Percentiles rank a stretch among this genome's conserved stretches.
Evolutionary conservation across 2,329 filamentous ascomycete genomes (phyloP).

Genomic region (Arthroderma sp.): DNA sequence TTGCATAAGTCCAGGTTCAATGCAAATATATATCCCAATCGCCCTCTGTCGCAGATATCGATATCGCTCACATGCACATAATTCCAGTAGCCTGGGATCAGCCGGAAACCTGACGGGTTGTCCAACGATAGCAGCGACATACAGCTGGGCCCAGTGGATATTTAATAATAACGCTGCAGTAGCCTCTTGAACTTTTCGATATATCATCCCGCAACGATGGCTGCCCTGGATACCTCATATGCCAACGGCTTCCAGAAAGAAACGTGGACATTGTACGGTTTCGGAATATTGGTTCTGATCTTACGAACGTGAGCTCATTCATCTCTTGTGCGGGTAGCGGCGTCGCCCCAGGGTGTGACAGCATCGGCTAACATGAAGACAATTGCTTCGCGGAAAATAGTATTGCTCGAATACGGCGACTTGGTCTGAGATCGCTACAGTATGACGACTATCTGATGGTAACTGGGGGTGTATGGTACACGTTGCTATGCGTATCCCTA

Average conservation of each 20-base stretch:
- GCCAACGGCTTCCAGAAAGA: conserved; percentile 23
- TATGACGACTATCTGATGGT: conserved; percentile 47
- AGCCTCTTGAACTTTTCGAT: neutral
- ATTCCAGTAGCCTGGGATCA: neutral
- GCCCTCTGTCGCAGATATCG: neutral
- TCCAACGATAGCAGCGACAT: neutral
- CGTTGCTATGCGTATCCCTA: conserved; percentile 43
- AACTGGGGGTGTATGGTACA: conserved; percentile 44
- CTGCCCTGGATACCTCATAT: conserved; percentile 14
- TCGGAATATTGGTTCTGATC: conserved; percentile 21
- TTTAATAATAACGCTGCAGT: neutral
- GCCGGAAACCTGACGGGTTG: neutral
- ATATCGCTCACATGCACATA: neutral
- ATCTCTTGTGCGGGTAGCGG: neutral
- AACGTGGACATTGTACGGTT: conserved; percentile 28
- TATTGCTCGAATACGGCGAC: conserved; percentile 29
- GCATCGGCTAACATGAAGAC: neutral
- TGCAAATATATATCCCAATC: neutral
- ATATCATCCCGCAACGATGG: neutral
- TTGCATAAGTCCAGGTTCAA: neutral
- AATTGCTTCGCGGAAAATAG: conserved; percentile 16
- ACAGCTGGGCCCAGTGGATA: neutral
- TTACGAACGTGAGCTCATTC: neutral
- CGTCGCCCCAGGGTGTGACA: neutral
- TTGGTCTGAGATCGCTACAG: conserved; percentile 41